A percentile compares a stretch with the other conserved stretches of the same genome.
These are phyloP conservation scores for Adenanthera pavonina DNA, from an alignment of 306 rosid genomes.

Conservation along the genomic window DNA sequence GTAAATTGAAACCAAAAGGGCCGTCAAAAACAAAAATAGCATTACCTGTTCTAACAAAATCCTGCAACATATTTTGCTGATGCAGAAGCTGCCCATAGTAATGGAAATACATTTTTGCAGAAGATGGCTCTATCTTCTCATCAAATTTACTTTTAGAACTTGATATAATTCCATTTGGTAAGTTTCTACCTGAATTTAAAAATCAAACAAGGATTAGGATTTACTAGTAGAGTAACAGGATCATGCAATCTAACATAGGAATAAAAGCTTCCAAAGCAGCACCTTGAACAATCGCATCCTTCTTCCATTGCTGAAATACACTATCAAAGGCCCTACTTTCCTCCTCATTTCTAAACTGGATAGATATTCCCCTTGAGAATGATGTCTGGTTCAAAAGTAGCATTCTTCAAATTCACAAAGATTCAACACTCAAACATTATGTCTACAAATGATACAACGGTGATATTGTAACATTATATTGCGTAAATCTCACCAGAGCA, in stretches of 20 bases:
- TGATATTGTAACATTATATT: not conserved
- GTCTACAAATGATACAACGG: not conserved
- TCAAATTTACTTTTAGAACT: constrained; percentile 81
- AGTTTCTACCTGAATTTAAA: constrained; percentile 50
- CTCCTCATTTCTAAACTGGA: constrained; percentile 76
- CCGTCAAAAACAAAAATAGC: constrained; percentile 9
- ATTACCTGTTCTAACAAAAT: constrained; percentile 83
- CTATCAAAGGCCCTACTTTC: constrained; percentile 73
- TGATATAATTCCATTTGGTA: constrained; percentile 66
- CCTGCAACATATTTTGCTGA: constrained; percentile 89
- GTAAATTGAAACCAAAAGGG: constrained; percentile 10
- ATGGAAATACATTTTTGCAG: constrained; percentile 97
- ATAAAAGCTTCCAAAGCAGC: constrained; percentile 38
- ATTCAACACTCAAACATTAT: constrained; percentile 32
- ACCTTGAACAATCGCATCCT: constrained; percentile 71
- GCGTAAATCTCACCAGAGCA: not conserved
- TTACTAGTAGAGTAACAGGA: not conserved
- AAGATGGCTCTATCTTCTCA: constrained; percentile 88
- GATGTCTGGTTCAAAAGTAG: constrained; percentile 58
- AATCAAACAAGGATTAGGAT: constrained; percentile 6
- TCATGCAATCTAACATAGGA: not conserved
- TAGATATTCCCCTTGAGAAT: constrained; percentile 64
- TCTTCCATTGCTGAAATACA: constrained; percentile 77
- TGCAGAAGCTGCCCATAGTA: constrained; percentile 94
- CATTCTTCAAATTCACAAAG: constrained; percentile 33